These are phyloP conservation scores for Dendrobium huoshanense DNA, from an alignment of 106 monocot genomes.

Conservation along the genomic window DNA sequence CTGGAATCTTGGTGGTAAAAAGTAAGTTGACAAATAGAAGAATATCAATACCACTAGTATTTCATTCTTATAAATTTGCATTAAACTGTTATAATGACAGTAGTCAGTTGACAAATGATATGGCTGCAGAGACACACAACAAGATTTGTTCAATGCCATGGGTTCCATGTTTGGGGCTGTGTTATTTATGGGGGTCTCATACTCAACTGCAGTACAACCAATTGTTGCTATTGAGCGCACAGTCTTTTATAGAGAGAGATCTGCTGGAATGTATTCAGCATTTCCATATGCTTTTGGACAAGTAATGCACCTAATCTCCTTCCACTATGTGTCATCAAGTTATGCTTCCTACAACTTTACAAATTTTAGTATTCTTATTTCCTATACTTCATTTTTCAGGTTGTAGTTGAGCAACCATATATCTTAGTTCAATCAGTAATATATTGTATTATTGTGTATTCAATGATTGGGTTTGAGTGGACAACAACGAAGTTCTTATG, in stretches of 20 bases:
- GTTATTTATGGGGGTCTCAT: constrained; percentile 11
- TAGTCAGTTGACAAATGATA: not conserved
- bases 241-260: constrained; percentile 25
- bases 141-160: constrained; percentile 17
- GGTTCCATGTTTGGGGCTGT: constrained; percentile 18
- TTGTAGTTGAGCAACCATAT: constrained; percentile 1
- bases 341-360: not conserved
- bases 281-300: constrained; percentile 28
- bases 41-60: too few relatives aligned
- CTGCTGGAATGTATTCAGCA: constrained; percentile 25
- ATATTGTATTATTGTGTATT: constrained; percentile 5
- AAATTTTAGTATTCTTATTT: not conserved
- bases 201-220: constrained; percentile 2
- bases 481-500: constrained; percentile 13
- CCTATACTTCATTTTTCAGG: not conserved
- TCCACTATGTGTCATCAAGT: not conserved
- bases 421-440: not conserved
- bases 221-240: constrained; percentile 22
- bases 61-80: not conserved
- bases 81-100: not conserved
- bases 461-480: constrained; percentile 23
- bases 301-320: not conserved
- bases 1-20: constrained; percentile 57
- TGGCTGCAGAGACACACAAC: constrained; percentile 1
- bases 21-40: constrained; percentile 9